phyloP scores from a whole-genome alignment of 805 yeast species.

The Metschnikowia bowlesiae region DNA sequence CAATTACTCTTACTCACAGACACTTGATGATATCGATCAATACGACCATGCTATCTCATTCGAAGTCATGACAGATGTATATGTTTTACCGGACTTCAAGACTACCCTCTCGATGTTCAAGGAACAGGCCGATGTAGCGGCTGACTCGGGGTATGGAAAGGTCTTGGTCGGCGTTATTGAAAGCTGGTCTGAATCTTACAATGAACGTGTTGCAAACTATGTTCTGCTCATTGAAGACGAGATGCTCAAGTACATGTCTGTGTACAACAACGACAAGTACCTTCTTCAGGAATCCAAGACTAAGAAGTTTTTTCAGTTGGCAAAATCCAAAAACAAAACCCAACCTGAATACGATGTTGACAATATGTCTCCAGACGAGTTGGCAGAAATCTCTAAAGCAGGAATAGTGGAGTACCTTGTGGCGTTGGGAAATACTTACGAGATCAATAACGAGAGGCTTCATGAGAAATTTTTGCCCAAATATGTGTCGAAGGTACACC shows the following conservation, averaged over 20 bases:
- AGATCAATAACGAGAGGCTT: conserved; percentile 63
- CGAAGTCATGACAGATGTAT: conserved; percentile 42
- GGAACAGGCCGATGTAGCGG: conserved; percentile 88
- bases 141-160: conserved; percentile 76
- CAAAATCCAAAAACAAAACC: conserved; percentile 14
- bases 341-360: conserved; percentile 27
- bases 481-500: conserved; percentile 56
- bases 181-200: conserved; percentile 59
- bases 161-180: conserved; percentile 75
- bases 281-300: conserved; percentile 42
- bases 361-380: conserved; percentile 37
- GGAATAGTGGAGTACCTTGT: conserved; percentile 78
- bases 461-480: conserved; percentile 62
- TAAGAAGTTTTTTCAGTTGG: conserved; percentile 30
- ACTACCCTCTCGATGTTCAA: conserved; percentile 76
- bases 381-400: conserved; percentile 41
- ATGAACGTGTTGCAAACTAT: conserved; percentile 63
- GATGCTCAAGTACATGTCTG: conserved; percentile 36
- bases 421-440: conserved; percentile 85
- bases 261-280: conserved; percentile 36
- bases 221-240: conserved; percentile 46
- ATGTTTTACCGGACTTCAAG: conserved; percentile 71
- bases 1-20: conserved; percentile 51
- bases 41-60: conserved; percentile 28
- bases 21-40: conserved; percentile 36